Percentiles rank a stretch among this genome's conserved stretches.
phyloP scores from a whole-genome alignment of 2,329 filamentous ascomycete genomes.

The Penicillium sp. region DNA sequence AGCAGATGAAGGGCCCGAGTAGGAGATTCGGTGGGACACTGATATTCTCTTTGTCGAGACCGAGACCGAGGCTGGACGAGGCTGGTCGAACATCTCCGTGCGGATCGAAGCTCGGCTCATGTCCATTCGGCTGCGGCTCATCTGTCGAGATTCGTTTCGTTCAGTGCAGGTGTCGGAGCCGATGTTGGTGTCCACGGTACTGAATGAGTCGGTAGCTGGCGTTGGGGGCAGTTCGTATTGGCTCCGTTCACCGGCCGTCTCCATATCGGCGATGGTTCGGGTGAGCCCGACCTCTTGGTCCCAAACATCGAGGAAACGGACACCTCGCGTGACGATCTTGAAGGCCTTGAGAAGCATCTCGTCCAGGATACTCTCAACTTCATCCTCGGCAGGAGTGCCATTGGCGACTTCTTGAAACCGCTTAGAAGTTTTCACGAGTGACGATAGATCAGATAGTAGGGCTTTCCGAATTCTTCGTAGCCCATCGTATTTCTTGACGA shows the following conservation, averaged over 20 bases:
- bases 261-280: conserved; percentile 45
- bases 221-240: conserved; percentile 41
- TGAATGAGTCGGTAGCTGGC: conserved; percentile 45
- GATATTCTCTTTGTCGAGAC: conserved; percentile 54
- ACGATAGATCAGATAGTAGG: conserved; percentile 84
- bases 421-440: conserved; percentile 87
- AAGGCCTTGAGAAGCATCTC: conserved; percentile 94
- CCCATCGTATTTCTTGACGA: conserved; percentile 75
- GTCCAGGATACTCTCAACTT: conserved; percentile 68
- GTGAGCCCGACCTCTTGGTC: conserved; percentile 60
- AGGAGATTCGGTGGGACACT: conserved; percentile 74
- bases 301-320: conserved; percentile 86
- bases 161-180: conserved; percentile 33
- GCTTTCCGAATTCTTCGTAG: conserved; percentile 83
- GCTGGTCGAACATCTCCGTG: conserved; percentile 31
- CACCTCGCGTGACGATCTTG: conserved; percentile 88
- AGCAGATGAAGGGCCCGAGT: conserved; percentile 68
- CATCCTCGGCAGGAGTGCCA: conserved; percentile 46
- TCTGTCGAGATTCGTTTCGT: conserved; percentile 37
- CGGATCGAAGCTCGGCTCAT: conserved; percentile 25
- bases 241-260: conserved; percentile 26
- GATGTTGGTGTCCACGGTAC: conserved; percentile 22
- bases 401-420: conserved; percentile 75
- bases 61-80: conserved; percentile 39
- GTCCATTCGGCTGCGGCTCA: conserved; percentile 35